phyloP scores from a whole-genome alignment of 768 basidiomycete genomes.

The Mycena latifolia region DNA sequence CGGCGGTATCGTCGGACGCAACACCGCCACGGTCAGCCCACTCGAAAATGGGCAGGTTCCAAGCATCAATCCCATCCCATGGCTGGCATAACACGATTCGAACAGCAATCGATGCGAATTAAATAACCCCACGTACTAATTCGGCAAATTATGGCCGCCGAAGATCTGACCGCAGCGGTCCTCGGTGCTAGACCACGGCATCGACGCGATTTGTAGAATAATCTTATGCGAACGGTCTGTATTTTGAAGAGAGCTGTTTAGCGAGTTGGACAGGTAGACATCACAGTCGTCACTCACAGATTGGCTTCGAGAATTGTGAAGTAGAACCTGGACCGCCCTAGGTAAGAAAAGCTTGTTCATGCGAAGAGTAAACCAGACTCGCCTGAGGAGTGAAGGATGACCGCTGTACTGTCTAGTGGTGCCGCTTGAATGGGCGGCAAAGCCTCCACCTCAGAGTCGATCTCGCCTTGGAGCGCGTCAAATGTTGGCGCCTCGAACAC shows the following conservation, averaged over 20 bases:
- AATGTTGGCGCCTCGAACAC: too few species aligned
- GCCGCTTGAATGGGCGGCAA: neutral
- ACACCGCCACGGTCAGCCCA: constrained; percentile 10
- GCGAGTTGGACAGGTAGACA: too few species aligned
- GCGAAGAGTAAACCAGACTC: neutral
- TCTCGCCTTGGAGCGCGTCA: too few species aligned
- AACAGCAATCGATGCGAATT: too few species aligned
- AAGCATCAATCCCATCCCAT: constrained; percentile 15
- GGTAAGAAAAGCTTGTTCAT: neutral
- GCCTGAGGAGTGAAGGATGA: constrained; percentile 23
- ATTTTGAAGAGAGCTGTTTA: too few species aligned
- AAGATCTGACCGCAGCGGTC: constrained; percentile 20
- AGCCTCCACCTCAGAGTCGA: neutral
- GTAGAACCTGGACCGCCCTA: constrained; percentile 19
- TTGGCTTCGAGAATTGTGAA: constrained; percentile 22
- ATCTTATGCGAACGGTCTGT: constrained; percentile 6
- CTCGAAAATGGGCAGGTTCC: constrained; percentile 10
- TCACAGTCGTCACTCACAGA: constrained; percentile 9
- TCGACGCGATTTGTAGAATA: too few species aligned
- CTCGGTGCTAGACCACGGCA: too few species aligned
- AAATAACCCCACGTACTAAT: constrained; percentile 5
- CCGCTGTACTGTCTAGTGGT: neutral
- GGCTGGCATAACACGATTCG: neutral
- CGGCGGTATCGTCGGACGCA: constrained; percentile 6
- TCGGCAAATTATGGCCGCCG: constrained; percentile 5